A percentile compares a stretch with the other conserved stretches of the same genome.
Evolutionary conservation across 805 yeast genomes (phyloP).

Genomic region (Metschnikowia lochheadii): DNA sequence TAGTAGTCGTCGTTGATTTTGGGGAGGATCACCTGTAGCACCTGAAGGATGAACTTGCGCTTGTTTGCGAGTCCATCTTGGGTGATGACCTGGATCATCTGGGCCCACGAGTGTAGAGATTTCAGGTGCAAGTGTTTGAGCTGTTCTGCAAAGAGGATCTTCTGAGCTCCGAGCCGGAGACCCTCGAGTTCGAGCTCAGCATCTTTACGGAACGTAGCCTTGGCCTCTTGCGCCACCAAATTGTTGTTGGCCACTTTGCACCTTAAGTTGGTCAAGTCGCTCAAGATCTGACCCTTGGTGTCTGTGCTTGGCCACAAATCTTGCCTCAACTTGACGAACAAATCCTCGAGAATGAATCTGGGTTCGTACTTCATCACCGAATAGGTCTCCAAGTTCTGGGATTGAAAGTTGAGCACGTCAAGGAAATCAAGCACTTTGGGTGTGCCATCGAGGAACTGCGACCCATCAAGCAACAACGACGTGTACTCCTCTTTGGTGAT

Average conservation of each 20-base stretch:
- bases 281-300: constrained; percentile 17
- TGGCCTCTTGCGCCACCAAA: constrained; percentile 19
- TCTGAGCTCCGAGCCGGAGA: constrained; percentile 38
- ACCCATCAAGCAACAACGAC: constrained; percentile 47
- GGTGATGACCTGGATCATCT: constrained; percentile 68
- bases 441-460: constrained; percentile 51
- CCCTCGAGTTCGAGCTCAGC: constrained; percentile 23
- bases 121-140: constrained; percentile 52
- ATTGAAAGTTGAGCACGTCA: constrained; percentile 59
- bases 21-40: constrained; percentile 72
- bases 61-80: constrained; percentile 43
- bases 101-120: constrained; percentile 79
- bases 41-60: constrained; percentile 65
- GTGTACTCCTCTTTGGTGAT: constrained; percentile 52
- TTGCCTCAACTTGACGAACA: constrained; percentile 19
- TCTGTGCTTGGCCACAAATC: neutral
- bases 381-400: constrained; percentile 40
- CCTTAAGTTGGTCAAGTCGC: constrained; percentile 19
- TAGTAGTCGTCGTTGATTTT: constrained; percentile 65
- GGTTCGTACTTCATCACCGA: constrained; percentile 26
- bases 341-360: constrained; percentile 27
- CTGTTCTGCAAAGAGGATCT: constrained; percentile 43
- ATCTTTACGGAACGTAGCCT: constrained; percentile 22
- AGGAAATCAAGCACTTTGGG: constrained; percentile 66
- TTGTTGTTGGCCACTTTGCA: constrained; percentile 19